A percentile compares a stretch with the other conserved stretches of the same genome.
phyloP scores from a whole-genome alignment of 148 eudicot genomes.

The Euryodendron excelsum region DNA sequence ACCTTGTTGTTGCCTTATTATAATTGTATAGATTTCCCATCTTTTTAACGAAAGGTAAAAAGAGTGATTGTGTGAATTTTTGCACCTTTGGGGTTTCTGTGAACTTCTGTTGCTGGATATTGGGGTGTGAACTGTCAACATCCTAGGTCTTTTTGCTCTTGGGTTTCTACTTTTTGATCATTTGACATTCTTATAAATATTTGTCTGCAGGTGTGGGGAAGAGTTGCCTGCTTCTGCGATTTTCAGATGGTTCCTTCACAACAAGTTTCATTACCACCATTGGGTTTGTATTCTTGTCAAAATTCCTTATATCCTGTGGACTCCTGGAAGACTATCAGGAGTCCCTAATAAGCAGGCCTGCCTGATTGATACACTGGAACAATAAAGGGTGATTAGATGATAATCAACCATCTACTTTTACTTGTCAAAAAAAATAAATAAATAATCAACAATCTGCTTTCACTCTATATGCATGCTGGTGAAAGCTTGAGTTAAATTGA shows the following conservation, averaged over 20 bases:
- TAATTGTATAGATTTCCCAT: too few species aligned
- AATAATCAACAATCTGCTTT: too few species aligned
- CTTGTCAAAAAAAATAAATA: too few species aligned
- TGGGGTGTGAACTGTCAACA: background rate
- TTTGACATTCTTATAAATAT: background rate
- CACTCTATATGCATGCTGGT: background rate
- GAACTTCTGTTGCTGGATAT: background rate
- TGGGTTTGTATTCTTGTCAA: constrained; percentile 18
- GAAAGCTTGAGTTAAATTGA: background rate
- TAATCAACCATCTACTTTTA: background rate
- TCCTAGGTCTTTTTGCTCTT: background rate
- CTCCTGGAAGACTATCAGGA: background rate
- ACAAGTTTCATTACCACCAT: constrained; percentile 31
- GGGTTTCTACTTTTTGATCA: background rate
- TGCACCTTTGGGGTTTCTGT: too few species aligned
- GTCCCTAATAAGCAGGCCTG: background rate
- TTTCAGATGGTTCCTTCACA: constrained; percentile 33
- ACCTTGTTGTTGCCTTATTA: too few species aligned
- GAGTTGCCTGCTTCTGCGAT: too few species aligned
- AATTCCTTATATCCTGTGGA: too few species aligned
- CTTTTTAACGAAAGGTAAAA: too few species aligned
- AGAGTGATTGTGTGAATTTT: too few species aligned
- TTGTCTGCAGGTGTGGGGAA: constrained; percentile 28
- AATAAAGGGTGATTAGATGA: background rate
- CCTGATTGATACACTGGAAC: background rate